Base-by-base conservation (phyloP, 2,329 filamentous ascomycete genomes). In the Epichloe uncinata region DNA sequence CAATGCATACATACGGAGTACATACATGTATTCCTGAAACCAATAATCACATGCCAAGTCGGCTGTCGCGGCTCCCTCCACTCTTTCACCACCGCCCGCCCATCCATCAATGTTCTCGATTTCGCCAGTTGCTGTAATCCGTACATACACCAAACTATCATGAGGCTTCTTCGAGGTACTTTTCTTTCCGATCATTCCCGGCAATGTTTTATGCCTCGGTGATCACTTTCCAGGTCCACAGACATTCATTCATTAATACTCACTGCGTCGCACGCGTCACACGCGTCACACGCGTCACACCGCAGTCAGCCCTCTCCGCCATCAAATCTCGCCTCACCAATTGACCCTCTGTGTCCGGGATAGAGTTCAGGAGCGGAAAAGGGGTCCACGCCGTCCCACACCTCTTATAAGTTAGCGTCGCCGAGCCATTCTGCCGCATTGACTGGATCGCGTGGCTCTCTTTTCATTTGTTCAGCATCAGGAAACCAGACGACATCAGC, bases 1-100 rank as follows among this genome's bases (percentile, higher is more conserved):
- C n/a, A n/a, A n/a, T n/a, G n/a, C n/a, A 22, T 6, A 22, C 5
- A 5, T 22, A 22, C 5, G n/a, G n/a, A n/a, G 6, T 22, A 22
- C 22, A 22, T 6, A 3, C 1, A 6, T 12, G 20, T 18, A 47
- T 33, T 26, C 22, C 40, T 47, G 36, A 33, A 42, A 30, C 40
- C 22, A 13, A 44, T n/a, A 44, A 44, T 50, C 49, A 47, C 49
- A 50, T 47, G 49, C 38, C 44, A 50, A 33, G 30, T 30, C 36
- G 44, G 15, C 15, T 40, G 45, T 50, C 40, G 40, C 42, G 22
- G 7, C 13, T 18, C n/a, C n/a, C 26, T 22, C 15, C 8, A 30
- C 7, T 30, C 26, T 3, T 30, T 9, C 26, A 30, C 26, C 26
- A 30, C 26, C 8, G 8, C 26, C 26, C 8, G 26, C 26, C 26